These are phyloP conservation scores for Polysphondylium violaceum DNA, from an alignment of 78 protist genomes.

Conservation along the genomic window DNA sequence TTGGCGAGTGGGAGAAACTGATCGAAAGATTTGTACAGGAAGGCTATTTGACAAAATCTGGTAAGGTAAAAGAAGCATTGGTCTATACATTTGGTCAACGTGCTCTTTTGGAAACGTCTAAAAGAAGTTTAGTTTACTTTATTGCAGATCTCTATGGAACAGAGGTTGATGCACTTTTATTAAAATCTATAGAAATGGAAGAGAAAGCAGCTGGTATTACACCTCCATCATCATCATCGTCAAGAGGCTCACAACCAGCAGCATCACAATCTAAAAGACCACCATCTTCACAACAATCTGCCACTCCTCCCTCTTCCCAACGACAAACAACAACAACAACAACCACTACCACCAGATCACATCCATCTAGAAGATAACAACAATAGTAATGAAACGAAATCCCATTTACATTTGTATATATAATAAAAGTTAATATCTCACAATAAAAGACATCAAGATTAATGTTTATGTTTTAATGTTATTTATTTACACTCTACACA, in stretches of 20 bases:
- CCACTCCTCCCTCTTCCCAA: too few relatives aligned
- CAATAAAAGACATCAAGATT: too few relatives aligned
- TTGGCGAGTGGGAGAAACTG: constrained; percentile 54
- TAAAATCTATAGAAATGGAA: constrained; percentile 34
- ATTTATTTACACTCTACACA: neutral
- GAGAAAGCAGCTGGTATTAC: neutral
- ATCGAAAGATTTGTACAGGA: constrained; percentile 31
- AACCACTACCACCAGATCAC: neutral
- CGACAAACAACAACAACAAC: neutral
- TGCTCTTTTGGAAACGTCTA: constrained; percentile 3
- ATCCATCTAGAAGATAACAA: neutral
- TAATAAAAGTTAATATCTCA: too few relatives aligned
- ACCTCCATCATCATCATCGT: neutral
- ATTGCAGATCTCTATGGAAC: constrained; percentile 30
- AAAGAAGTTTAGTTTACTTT: neutral
- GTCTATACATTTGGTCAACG: constrained; percentile 23
- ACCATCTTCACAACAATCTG: neutral
- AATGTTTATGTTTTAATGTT: constrained; percentile 1
- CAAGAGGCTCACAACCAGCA: neutral
- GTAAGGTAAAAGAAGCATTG: neutral
- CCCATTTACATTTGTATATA: too few relatives aligned
- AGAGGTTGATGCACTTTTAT: constrained; percentile 30
- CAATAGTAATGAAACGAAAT: neutral
- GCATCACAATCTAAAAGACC: neutral
- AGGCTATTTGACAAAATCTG: neutral